These are phyloP conservation scores for Scheffersomyces stambukii DNA, from an alignment of 1,139 yeast genomes.

Conservation along the genomic window DNA sequence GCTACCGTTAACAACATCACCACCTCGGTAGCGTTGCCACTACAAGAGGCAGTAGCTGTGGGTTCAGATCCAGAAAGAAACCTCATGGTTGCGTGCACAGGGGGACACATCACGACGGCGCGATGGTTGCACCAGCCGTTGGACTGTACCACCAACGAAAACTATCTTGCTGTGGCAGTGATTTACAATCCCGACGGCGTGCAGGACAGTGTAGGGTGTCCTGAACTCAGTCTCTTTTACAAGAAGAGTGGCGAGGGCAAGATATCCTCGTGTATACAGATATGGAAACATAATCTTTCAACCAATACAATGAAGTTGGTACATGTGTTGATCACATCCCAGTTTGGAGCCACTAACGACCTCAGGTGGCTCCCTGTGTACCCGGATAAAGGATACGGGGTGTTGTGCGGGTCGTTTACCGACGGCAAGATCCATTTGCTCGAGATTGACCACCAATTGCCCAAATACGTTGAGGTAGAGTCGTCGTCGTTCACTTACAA, in stretches of 20 bases:
- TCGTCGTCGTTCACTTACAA: slow-evolving; percentile 27
- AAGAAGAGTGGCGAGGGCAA: slow-evolving; percentile 4
- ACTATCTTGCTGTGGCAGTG: slow-evolving; percentile 52
- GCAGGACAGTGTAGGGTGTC: slow-evolving; percentile 17
- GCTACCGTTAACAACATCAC: neutral
- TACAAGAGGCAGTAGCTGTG: too few relatives aligned
- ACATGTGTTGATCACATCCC: slow-evolving; percentile 33
- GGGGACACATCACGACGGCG: slow-evolving; percentile 51
- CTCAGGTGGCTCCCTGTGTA: slow-evolving; percentile 48
- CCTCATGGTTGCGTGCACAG: slow-evolving; percentile 48
- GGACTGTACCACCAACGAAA: slow-evolving; percentile 8
- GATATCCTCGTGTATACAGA: slow-evolving; percentile 39
- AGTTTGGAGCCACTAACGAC: slow-evolving; percentile 52
- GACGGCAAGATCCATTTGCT: slow-evolving; percentile 62
- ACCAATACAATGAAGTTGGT: slow-evolving; percentile 19
- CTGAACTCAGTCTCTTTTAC: slow-evolving; percentile 30
- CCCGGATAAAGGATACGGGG: slow-evolving; percentile 29
- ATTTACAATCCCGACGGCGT: slow-evolving; percentile 27
- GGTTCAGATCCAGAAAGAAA: slow-evolving; percentile 22
- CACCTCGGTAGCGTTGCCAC: too few relatives aligned
- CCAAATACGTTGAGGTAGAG: slow-evolving; percentile 19
- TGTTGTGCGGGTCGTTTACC: slow-evolving; percentile 53
- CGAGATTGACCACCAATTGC: slow-evolving; percentile 22
- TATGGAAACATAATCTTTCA: slow-evolving; percentile 40
- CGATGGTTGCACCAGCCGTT: slow-evolving; percentile 47